A percentile compares a stretch with the other conserved stretches of the same genome.
phyloP scores from a whole-genome alignment of 2,329 filamentous ascomycete genomes.

The Beauveria caledonica region DNA sequence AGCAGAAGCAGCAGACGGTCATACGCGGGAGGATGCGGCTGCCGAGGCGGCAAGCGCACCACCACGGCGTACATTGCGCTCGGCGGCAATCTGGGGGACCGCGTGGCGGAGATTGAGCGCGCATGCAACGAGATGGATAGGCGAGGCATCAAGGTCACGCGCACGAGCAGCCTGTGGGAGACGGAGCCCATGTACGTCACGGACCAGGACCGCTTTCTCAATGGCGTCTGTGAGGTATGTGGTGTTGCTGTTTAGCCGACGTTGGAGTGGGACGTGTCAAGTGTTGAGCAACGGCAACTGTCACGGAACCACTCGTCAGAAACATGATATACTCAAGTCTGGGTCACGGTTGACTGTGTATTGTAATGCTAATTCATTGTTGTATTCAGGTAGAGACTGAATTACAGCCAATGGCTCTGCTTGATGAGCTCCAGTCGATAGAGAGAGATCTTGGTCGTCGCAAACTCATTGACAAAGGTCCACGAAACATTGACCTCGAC shows the following conservation, averaged over 20 bases:
- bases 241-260: not conserved
- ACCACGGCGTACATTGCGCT: constrained; percentile 71
- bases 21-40: constrained; percentile 27
- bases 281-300: not conserved
- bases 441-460: constrained; percentile 71
- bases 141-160: constrained; percentile 61
- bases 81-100: constrained; percentile 86
- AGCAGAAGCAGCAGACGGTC: constrained; percentile 12
- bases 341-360: not conserved
- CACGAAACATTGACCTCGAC: constrained; percentile 89
- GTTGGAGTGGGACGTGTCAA: not conserved
- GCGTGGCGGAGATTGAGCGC: constrained; percentile 74
- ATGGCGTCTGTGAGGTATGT: constrained; percentile 83
- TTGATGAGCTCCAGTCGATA: constrained; percentile 76
- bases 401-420: constrained; percentile 63
- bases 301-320: not conserved
- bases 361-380: not conserved
- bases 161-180: constrained; percentile 87
- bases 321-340: not conserved
- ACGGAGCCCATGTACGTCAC: constrained; percentile 95
- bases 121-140: constrained; percentile 72
- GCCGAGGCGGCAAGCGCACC: constrained; percentile 24
- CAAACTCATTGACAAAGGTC: constrained; percentile 87
- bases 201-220: constrained; percentile 82
- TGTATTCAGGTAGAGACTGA: constrained; percentile 64